A percentile compares a stretch with the other conserved stretches of the same genome.
Evolutionary conservation across 768 basidiomycete species (phyloP).

Genomic region (Sistotremastrum suecicum): DNA sequence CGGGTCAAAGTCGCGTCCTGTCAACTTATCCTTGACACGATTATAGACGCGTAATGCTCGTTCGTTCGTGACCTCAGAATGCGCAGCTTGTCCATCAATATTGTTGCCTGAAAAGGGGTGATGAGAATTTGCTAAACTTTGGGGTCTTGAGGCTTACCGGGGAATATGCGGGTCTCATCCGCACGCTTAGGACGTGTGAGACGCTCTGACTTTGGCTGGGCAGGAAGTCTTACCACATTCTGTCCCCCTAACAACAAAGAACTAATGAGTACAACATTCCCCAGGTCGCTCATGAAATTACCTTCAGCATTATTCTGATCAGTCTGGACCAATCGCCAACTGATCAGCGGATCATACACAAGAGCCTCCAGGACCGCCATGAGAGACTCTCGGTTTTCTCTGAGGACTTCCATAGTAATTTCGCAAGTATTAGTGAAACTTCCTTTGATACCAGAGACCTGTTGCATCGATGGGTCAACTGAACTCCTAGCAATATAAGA

Average conservation of each 20-base stretch:
- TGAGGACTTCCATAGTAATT: slow-evolving; percentile 92
- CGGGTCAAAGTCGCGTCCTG: slow-evolving; percentile 90
- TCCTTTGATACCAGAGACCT: slow-evolving; percentile 97
- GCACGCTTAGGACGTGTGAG: slow-evolving; percentile 57
- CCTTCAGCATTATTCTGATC: slow-evolving; percentile 39
- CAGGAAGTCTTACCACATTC: too few relatives aligned
- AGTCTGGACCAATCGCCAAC: slow-evolving; percentile 85
- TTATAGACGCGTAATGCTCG: slow-evolving; percentile 85
- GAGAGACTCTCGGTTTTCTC: slow-evolving; percentile 96
- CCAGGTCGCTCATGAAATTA: too few relatives aligned
- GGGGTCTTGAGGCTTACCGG: slow-evolving; percentile 35
- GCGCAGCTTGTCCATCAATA: slow-evolving; percentile 40
- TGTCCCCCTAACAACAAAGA: too few relatives aligned
- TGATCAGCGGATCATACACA: slow-evolving; percentile 95
- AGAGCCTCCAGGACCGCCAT: slow-evolving; percentile 99
- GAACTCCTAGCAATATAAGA: not conserved
- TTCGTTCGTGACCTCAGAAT: slow-evolving; percentile 82
- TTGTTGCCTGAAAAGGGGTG: slow-evolving; percentile 16
- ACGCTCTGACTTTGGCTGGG: too few relatives aligned
- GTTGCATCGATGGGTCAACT: slow-evolving; percentile 3
- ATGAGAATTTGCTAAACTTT: not conserved
- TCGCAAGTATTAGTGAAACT: slow-evolving; percentile 94
- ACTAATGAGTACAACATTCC: too few relatives aligned
- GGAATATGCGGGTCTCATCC: slow-evolving; percentile 90
- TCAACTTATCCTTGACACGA: slow-evolving; percentile 89